Evolutionary conservation across 345 rosid species (phyloP).

Genomic region (Salix viminalis): DNA sequence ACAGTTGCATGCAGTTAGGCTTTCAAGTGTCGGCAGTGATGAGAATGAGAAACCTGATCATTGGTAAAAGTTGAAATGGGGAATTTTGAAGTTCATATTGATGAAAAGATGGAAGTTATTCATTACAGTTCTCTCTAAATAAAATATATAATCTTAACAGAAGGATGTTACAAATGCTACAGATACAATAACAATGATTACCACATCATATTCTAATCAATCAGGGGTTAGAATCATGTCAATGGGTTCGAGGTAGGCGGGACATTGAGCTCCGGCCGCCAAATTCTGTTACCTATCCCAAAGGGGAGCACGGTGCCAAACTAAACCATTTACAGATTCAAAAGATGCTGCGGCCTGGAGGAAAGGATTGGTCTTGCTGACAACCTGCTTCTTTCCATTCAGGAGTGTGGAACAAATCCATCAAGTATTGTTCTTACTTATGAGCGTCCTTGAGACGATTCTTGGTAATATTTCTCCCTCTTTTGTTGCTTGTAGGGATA

Average conservation of each 20-base stretch:
- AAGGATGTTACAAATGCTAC: conserved; percentile 2
- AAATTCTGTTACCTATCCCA: neutral
- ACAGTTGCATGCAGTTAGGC: neutral
- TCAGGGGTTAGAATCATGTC: conserved; percentile 4
- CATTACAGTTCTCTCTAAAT: neutral
- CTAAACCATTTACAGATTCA: conserved; percentile 4
- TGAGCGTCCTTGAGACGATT: conserved; percentile 21
- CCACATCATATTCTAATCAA: conserved; percentile 4
- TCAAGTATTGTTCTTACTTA: conserved; percentile 9
- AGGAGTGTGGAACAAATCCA: neutral
- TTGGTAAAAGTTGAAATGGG: neutral
- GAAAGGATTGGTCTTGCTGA: conserved; percentile 1
- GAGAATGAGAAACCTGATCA: neutral
- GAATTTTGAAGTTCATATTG: neutral
- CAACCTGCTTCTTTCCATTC: neutral
- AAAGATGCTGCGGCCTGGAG: neutral
- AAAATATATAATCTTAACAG: neutral
- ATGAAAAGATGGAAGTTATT: neutral
- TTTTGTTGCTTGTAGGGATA: conserved; percentile 39
- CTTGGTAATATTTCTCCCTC: conserved; percentile 22
- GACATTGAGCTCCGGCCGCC: neutral
- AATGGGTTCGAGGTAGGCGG: neutral
- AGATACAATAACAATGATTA: neutral
- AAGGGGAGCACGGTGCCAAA: neutral
- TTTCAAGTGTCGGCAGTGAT: neutral